Evolutionary conservation across 73 alveolate species (phyloP).

Genomic region (Paramecium sonneborni): DNA sequence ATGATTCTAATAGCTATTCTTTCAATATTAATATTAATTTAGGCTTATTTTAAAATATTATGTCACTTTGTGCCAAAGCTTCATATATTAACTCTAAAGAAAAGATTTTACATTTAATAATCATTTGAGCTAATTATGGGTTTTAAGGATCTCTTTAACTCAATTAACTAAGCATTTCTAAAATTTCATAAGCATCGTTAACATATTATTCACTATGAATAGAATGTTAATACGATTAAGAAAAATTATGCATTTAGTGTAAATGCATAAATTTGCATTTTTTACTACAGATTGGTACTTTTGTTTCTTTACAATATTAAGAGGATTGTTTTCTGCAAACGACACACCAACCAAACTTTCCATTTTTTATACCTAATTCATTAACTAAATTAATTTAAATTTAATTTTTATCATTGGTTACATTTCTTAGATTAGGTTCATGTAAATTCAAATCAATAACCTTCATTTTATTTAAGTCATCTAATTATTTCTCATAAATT

Average conservation of each 20-base stretch:
- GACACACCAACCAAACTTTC: constrained; percentile 69
- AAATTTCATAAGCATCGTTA: constrained; percentile 50
- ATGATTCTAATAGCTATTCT: constrained; percentile 89
- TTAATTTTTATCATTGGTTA: neutral
- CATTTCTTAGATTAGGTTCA: constrained; percentile 41
- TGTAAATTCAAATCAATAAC: neutral
- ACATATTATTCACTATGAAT: neutral
- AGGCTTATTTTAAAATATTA: constrained; percentile 76
- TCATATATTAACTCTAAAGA: constrained; percentile 91
- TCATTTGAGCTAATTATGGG: neutral
- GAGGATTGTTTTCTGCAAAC: constrained; percentile 68
- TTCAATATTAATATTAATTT: constrained; percentile 85
- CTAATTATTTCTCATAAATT: neutral
- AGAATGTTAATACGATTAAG: neutral
- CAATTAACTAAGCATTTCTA: constrained; percentile 54
- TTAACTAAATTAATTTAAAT: constrained; percentile 73
- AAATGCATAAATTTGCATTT: constrained; percentile 63
- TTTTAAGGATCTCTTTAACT: constrained; percentile 54
- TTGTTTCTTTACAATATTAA: constrained; percentile 65
- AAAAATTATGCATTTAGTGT: constrained; percentile 44
- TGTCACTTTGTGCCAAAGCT: constrained; percentile 89
- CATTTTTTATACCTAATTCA: constrained; percentile 80
- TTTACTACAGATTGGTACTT: constrained; percentile 69
- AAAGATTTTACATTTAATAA: constrained; percentile 80
- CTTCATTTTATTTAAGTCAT: neutral